Evolutionary conservation across 192 early-diverging fungal genomes (phyloP), one percentile per base, ranked within the genome.

Genomic region (Lunasporangiospora selenospora): DNA sequence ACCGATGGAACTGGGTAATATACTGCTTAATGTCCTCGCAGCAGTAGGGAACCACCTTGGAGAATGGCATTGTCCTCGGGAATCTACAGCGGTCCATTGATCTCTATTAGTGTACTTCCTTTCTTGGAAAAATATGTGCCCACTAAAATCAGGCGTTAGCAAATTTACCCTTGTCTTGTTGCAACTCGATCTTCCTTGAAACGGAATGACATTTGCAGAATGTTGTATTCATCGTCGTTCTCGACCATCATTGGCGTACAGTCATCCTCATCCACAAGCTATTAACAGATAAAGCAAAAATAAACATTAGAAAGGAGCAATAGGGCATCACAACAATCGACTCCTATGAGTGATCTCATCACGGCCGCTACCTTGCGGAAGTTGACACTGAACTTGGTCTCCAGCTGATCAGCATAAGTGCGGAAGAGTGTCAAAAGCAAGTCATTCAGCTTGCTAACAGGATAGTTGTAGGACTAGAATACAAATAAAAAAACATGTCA

Each of bases 241-340:
- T 85, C 77, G 12, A 92, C 84, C 19, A 83, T 78, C 85, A 93
- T 87, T 18, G 90, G 92, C 53, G 84, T 86, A 62, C 88, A 95
- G 58, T 93, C 89, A 67, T 95, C 93, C 36, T 92, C 87, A 51
- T 92, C 80, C 6, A 93, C 82, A 44, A 88, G 89, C 87, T 94
- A 67, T 46, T 44, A 42, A 31, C 13, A 10, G 32, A 53, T 52
- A 15, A 58, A 13, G 16, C 16, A 43, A 24, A 38, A 47, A 30
- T 46, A 19, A 39, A 47, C 6, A 27, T 24, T 12, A 18, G 27
- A 18, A 39, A 24, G 24, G 37, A 23, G 15, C 3, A n/a, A 18
- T 46, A 18, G 24, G 45, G 33, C 36, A 53, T 29, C 18, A 27
- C 19, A 9, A 23, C 23, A 37, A 1, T 36, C 21, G 7, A 38